Percentiles rank a stretch among this genome's conserved stretches.
phyloP scores from a whole-genome alignment of 345 rosid species.

The Syzygium oleosum region DNA sequence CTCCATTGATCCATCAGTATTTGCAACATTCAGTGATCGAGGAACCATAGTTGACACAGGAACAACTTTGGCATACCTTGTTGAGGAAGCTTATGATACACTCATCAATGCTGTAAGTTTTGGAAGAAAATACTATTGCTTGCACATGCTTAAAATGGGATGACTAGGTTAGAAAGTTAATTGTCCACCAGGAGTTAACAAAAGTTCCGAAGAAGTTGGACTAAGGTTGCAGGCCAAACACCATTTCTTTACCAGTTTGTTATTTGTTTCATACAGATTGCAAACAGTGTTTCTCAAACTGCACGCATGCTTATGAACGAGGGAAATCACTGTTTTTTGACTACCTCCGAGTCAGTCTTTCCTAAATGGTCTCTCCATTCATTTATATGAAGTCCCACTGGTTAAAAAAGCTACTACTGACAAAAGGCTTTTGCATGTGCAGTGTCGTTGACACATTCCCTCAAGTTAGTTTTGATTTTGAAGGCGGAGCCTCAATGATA shows the following conservation, averaged over 20 bases:
- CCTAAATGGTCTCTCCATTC: background rate
- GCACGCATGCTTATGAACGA: slow-evolving; percentile 47
- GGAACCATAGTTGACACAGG: slow-evolving; percentile 97
- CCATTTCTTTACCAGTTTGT: background rate
- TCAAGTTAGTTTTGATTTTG: slow-evolving; percentile 83
- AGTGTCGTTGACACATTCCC: slow-evolving; percentile 72
- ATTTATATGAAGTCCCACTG: background rate
- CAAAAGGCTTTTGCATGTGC: slow-evolving; percentile 7
- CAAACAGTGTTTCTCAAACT: slow-evolving; percentile 44
- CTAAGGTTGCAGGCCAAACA: background rate
- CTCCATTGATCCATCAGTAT: slow-evolving; percentile 66
- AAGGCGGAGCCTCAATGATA: slow-evolving; percentile 76
- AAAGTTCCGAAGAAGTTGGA: background rate
- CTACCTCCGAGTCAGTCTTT: slow-evolving; percentile 46
- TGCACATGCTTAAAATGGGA: background rate
- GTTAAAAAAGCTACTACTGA: background rate
- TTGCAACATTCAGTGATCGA: slow-evolving; percentile 52
- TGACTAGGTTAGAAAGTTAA: background rate
- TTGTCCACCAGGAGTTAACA: background rate
- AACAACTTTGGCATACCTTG: slow-evolving; percentile 91
- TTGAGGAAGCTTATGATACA: slow-evolving; percentile 73
- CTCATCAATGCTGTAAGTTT: slow-evolving; percentile 72
- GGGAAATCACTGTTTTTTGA: slow-evolving; percentile 71
- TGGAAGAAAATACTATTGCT: background rate
- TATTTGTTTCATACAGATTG: slow-evolving; percentile 41